These are phyloP conservation scores for Eutrema japonicum DNA, from an alignment of 345 rosid genomes.

Conservation along the genomic window DNA sequence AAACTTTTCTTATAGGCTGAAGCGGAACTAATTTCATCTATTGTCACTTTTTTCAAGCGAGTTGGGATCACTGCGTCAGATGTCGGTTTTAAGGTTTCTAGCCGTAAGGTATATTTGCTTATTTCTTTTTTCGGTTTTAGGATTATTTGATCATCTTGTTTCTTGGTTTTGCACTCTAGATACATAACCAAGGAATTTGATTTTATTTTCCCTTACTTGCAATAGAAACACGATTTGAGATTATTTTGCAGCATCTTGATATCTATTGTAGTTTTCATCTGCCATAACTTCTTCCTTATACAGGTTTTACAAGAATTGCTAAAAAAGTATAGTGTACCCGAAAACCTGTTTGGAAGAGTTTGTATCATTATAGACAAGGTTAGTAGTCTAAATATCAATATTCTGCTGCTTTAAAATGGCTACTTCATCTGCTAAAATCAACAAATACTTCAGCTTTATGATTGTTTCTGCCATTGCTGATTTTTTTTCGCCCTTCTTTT, in stretches of 20 bases:
- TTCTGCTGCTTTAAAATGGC: conserved; percentile 19
- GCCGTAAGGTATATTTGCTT: conserved; percentile 73
- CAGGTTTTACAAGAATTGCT: conserved; percentile 92
- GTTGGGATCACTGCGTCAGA: conserved; percentile 83
- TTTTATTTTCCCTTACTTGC: not conserved
- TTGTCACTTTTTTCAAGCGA: conserved; percentile 77
- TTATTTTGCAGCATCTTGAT: conserved; percentile 3
- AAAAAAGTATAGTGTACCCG: conserved; percentile 69
- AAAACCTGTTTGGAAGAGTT: conserved; percentile 73
- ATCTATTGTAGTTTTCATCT: conserved; percentile 8
- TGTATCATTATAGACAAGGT: conserved; percentile 95
- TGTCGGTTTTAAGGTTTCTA: conserved; percentile 90
- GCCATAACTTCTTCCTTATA: conserved; percentile 21
- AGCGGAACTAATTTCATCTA: conserved; percentile 90
- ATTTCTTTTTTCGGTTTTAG: not conserved
- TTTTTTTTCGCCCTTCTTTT: not conserved
- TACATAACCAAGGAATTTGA: conserved; percentile 4
- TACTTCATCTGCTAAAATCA: conserved; percentile 7
- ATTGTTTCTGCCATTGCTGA: conserved; percentile 1
- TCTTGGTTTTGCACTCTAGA: conserved; percentile 2
- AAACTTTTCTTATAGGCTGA: conserved; percentile 62
- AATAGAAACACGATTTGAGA: not conserved
- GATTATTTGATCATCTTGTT: conserved; percentile 9
- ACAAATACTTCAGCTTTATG: not conserved
- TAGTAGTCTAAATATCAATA: conserved; percentile 37